These are phyloP conservation scores for Inga laurina DNA, from an alignment of 306 rosid genomes.

Conservation along the genomic window DNA sequence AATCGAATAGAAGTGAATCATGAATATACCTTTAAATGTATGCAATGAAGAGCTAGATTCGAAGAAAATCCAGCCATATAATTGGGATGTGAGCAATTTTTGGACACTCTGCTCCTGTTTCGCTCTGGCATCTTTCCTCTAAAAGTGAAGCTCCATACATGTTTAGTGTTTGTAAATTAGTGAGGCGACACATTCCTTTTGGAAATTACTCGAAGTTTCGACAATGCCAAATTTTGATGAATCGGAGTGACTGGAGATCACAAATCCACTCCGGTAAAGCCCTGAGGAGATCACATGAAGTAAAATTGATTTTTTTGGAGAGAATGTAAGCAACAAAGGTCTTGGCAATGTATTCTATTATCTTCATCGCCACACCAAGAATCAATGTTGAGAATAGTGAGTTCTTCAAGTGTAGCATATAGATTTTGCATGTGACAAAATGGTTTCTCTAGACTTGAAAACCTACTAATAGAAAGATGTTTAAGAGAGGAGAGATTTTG, in stretches of 20 bases:
- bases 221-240: accelerated
- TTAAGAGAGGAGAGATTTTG: not conserved
- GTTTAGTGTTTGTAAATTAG: no score
- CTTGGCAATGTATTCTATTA: not conserved
- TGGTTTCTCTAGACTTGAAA: not conserved
- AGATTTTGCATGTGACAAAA: not conserved
- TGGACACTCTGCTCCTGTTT: not conserved
- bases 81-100: not conserved
- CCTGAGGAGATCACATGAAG: not conserved
- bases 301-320: not conserved
- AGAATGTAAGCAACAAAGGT: not conserved
- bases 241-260: not conserved
- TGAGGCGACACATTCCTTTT: no score
- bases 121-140: no score
- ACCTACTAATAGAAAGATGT: accelerated
- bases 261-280: not conserved
- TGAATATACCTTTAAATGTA: not conserved
- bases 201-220: no score
- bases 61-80: accelerated
- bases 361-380: not conserved
- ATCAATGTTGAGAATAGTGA: not conserved
- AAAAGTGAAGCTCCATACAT: no score
- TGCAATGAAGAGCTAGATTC: not conserved
- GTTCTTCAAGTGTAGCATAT: not conserved
- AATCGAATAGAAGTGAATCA: not conserved